phyloP scores from a whole-genome alignment of 1,284 basidiomycete genomes.

The Xanthoconium separans region DNA sequence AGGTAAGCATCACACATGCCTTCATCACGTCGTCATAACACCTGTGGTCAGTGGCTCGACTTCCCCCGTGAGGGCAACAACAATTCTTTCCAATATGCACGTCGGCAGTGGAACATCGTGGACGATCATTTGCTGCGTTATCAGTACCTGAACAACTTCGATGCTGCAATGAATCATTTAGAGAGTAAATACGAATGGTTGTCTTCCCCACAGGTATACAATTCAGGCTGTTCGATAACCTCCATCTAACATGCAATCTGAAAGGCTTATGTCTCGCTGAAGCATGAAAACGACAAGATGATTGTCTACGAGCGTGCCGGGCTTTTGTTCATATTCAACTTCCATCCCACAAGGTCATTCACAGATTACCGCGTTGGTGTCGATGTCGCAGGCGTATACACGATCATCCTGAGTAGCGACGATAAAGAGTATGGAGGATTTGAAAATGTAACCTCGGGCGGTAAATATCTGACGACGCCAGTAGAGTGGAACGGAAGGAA shows the following conservation, averaged over 20 bases:
- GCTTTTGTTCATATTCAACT: conserved; percentile 95
- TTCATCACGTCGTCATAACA: conserved; percentile 1
- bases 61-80: conserved; percentile 95
- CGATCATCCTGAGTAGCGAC: conserved; percentile 80
- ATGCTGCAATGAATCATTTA: conserved; percentile 88
- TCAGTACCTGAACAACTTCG: conserved; percentile 91
- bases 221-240: background rate
- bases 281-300: conserved; percentile 90
- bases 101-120: conserved; percentile 93
- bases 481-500: conserved; percentile 90
- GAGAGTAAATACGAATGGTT: conserved; percentile 87
- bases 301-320: conserved; percentile 93
- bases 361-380: conserved; percentile 93
- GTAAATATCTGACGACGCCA: conserved; percentile 78
- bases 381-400: conserved; percentile 85
- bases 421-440: conserved; percentile 89
- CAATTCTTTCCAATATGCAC: conserved; percentile 94
- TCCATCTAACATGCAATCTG: conserved; percentile 11
- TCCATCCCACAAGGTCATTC: conserved; percentile 87
- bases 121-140: conserved; percentile 88
- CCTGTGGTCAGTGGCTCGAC: conserved; percentile 86
- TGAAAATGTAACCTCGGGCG: conserved; percentile 68
- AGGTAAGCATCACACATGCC: conserved; percentile 48
- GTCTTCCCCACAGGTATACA: conserved; percentile 68
- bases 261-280: conserved; percentile 88